Evolutionary conservation across 2,329 filamentous ascomycete genomes (phyloP).

Genomic region (Hymenoscyphus albidus): DNA sequence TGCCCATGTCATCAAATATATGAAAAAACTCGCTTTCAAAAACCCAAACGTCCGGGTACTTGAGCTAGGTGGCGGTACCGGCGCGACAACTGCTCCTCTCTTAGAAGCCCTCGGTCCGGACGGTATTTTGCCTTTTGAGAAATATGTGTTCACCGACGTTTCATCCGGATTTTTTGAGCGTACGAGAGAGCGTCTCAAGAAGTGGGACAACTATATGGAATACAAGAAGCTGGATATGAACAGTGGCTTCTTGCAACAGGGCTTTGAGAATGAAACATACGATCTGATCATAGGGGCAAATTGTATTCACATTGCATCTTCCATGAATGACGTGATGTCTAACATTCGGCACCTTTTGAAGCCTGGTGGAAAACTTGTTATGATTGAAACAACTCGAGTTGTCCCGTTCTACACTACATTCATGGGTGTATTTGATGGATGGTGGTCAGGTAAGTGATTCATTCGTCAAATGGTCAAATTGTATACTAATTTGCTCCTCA

Average conservation of each 20-base stretch:
- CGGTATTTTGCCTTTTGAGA: constrained; percentile 28
- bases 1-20: constrained; percentile 1
- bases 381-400: constrained; percentile 26
- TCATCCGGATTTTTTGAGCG: constrained; percentile 37
- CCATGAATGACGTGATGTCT: constrained; percentile 25
- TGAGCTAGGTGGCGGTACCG: constrained; percentile 26
- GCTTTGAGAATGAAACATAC: constrained; percentile 20
- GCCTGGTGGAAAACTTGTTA: constrained; percentile 30
- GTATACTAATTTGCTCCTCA: background rate
- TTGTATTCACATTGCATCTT: constrained; percentile 24
- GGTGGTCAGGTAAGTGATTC: constrained; percentile 13
- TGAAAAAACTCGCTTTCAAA: constrained; percentile 9
- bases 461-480: background rate
- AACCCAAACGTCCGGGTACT: constrained; percentile 23
- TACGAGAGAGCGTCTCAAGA: constrained; percentile 22
- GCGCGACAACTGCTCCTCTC: constrained; percentile 19
- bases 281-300: constrained; percentile 28
- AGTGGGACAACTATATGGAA: background rate
- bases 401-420: background rate
- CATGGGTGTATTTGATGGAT: constrained; percentile 5
- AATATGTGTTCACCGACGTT: constrained; percentile 32
- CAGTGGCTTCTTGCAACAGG: constrained; percentile 17
- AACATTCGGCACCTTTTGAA: constrained; percentile 32
- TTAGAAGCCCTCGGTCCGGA: constrained; percentile 25
- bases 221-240: constrained; percentile 15